Evolutionary conservation across 164 flowering plant genomes (phyloP).

Genomic region (Stephania japonica): DNA sequence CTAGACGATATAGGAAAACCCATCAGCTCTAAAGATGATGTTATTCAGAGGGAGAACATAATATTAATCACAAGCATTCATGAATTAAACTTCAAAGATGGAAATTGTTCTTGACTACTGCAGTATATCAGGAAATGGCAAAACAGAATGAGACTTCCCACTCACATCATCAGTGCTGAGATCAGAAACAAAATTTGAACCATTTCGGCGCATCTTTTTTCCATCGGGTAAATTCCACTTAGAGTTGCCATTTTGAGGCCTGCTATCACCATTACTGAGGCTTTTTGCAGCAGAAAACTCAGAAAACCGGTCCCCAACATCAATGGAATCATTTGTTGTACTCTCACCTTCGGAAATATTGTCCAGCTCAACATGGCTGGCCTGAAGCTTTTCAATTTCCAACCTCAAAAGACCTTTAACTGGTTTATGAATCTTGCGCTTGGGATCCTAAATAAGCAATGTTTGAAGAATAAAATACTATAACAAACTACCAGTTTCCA

Average conservation of each 20-base stretch:
- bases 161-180: slow-evolving; percentile 56
- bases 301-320: slow-evolving; percentile 39
- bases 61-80: neutral
- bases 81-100: neutral
- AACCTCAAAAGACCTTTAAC: slow-evolving; percentile 77
- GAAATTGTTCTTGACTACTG: neutral
- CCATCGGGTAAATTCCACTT: slow-evolving; percentile 40
- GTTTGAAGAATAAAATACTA: neutral
- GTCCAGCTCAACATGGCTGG: slow-evolving; percentile 44
- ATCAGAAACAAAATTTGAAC: slow-evolving; percentile 33
- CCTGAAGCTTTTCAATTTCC: slow-evolving; percentile 81
- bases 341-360: slow-evolving; percentile 71
- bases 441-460: slow-evolving; percentile 66
- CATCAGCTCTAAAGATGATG: neutral
- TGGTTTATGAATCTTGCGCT: slow-evolving; percentile 92
- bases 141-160: slow-evolving; percentile 2
- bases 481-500: neutral
- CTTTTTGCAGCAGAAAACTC: slow-evolving; percentile 45
- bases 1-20: too few species aligned
- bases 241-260: slow-evolving; percentile 37
- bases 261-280: slow-evolving; percentile 55
- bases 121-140: neutral
- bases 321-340: slow-evolving; percentile 54
- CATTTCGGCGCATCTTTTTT: slow-evolving; percentile 47
- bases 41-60: neutral